A percentile compares a stretch with the other conserved stretches of the same genome.
These are phyloP conservation scores for Cyberlindnera euphorbiae DNA, from an alignment of 805 yeast species.

Conservation along the genomic window DNA sequence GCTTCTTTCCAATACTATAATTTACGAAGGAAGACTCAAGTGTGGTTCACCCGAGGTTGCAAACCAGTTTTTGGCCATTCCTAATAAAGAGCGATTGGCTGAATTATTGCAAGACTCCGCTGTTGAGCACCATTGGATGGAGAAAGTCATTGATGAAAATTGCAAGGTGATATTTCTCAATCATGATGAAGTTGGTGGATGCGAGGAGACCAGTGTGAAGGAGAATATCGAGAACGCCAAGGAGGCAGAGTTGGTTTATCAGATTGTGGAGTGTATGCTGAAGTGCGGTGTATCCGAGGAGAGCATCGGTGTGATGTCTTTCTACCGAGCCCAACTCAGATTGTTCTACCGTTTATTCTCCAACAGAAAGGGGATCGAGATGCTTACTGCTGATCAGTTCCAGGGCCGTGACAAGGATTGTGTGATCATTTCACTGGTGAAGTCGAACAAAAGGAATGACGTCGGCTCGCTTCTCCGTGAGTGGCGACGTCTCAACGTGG, in stretches of 20 bases:
- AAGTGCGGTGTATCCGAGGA: slow-evolving; percentile 53
- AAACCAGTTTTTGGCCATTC: slow-evolving; percentile 47
- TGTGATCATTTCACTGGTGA: slow-evolving; percentile 81
- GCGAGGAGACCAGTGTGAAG: slow-evolving; percentile 45
- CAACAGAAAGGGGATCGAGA: slow-evolving; percentile 49
- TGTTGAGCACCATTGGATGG: slow-evolving; percentile 46
- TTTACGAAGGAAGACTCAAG: slow-evolving; percentile 68
- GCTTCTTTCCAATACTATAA: slow-evolving; percentile 72
- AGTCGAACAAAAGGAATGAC: slow-evolving; percentile 61
- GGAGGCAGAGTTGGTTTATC: slow-evolving; percentile 64
- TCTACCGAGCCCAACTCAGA: slow-evolving; percentile 76
- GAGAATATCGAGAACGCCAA: slow-evolving; percentile 69
- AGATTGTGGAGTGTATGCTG: slow-evolving; percentile 54
- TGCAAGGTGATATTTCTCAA: slow-evolving; percentile 72
- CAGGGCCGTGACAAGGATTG: slow-evolving; percentile 97
- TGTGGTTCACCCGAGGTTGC: slow-evolving; percentile 73
- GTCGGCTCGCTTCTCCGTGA: slow-evolving; percentile 81
- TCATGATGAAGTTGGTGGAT: slow-evolving; percentile 64
- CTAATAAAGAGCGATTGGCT: slow-evolving; percentile 25
- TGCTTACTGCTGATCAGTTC: slow-evolving; percentile 89
- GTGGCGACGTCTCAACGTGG: slow-evolving; percentile 91
- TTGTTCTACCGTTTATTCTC: slow-evolving; percentile 33
- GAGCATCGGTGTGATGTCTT: slow-evolving; percentile 82
- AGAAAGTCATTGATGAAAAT: slow-evolving; percentile 45
- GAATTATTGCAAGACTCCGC: slow-evolving; percentile 3